phyloP scores from a whole-genome alignment of 768 basidiomycete genomes.

The Phylloporus arenicola region DNA sequence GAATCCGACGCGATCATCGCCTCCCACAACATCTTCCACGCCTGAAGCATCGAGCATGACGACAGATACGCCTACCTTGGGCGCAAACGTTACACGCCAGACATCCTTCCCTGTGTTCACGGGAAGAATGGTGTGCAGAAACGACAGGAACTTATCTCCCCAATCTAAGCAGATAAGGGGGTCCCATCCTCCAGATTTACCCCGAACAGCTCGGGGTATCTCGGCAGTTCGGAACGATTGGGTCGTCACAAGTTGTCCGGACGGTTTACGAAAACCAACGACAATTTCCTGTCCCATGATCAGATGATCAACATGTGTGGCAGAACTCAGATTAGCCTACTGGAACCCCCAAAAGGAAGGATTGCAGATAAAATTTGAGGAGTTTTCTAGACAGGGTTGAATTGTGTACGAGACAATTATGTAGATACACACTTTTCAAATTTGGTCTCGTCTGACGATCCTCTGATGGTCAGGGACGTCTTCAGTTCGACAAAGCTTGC shows the following conservation, averaged over 20 bases:
- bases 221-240: constrained; percentile 76
- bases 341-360: constrained; percentile 88
- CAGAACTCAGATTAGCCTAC: constrained; percentile 35
- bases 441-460: constrained; percentile 54
- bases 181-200: constrained; percentile 73
- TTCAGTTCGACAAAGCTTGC: constrained; percentile 82
- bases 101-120: constrained; percentile 35
- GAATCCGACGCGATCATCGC: constrained; percentile 76
- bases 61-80: constrained; percentile 52
- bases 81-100: constrained; percentile 68
- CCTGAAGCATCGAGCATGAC: constrained; percentile 42
- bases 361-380: constrained; percentile 90
- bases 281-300: constrained; percentile 57
- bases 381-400: constrained; percentile 56
- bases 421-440: constrained; percentile 66
- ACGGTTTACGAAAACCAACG: constrained; percentile 80
- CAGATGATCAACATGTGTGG: neutral
- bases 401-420: neutral
- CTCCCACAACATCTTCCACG: constrained; percentile 53
- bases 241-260: constrained; percentile 59
- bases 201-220: constrained; percentile 72
- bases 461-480: constrained; percentile 70
- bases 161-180: constrained; percentile 69
- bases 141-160: constrained; percentile 58
- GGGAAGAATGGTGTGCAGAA: constrained; percentile 39